Percentiles rank a stretch among this genome's conserved stretches.
Conservation (phyloP, 345 rosid species). For the Acer saccharum region DNA sequence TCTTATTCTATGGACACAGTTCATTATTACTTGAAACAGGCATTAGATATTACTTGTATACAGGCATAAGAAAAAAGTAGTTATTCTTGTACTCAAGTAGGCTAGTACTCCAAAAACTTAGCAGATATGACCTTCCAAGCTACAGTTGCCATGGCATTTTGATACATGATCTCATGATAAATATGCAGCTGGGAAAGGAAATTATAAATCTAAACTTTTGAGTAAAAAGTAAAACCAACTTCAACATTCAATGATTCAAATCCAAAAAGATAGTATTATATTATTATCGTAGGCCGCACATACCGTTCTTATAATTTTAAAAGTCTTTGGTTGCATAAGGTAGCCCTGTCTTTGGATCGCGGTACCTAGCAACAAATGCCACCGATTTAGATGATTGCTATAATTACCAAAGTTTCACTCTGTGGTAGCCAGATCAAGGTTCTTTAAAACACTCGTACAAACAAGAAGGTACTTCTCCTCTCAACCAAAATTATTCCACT, state of each 20-base stretch:
- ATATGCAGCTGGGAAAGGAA: background rate
- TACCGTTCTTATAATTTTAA: slow-evolving; percentile 81
- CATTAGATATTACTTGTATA: too few relatives aligned
- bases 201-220: background rate
- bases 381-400: slow-evolving; percentile 19
- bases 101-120: background rate
- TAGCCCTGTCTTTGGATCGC: slow-evolving; percentile 91
- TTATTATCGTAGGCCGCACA: slow-evolving; percentile 1
- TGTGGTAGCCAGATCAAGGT: background rate
- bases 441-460: background rate
- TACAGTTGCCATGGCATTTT: background rate
- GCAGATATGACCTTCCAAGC: background rate
- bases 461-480: background rate
- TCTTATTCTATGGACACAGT: background rate
- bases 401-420: background rate
- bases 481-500: background rate
- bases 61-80: background rate
- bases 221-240: background rate
- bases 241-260: background rate
- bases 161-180: background rate
- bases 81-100: background rate
- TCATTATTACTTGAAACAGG: background rate
- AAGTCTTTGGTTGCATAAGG: slow-evolving; percentile 87
- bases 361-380: slow-evolving; percentile 53
- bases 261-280: background rate